These are phyloP conservation scores for Pseudonitzschia multiseries DNA, from an alignment of 108 stramenopile genomes.

Conservation along the genomic window DNA sequence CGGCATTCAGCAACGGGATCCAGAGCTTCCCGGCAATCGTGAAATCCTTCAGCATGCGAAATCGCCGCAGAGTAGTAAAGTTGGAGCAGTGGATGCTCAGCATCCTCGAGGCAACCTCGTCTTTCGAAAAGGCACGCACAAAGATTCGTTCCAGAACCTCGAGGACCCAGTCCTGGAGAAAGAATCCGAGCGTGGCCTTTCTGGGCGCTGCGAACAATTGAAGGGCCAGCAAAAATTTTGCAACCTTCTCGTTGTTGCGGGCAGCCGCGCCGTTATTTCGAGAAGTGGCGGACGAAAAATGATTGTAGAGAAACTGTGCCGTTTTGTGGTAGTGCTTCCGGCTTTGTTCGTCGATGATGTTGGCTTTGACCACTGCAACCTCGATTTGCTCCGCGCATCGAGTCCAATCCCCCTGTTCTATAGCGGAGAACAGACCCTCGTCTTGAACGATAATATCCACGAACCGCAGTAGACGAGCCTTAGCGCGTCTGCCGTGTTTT, in stretches of 20 bases:
- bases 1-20: slow-evolving; percentile 81
- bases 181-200: slow-evolving; percentile 57
- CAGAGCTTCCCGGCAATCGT: slow-evolving; percentile 74
- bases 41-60: slow-evolving; percentile 81
- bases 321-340: slow-evolving; percentile 70
- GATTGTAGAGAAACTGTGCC: slow-evolving; percentile 55
- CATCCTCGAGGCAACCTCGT: slow-evolving; percentile 60
- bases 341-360: slow-evolving; percentile 69
- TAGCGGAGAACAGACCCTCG: slow-evolving; percentile 58
- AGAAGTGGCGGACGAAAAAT: slow-evolving; percentile 44
- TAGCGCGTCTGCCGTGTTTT: slow-evolving; percentile 73
- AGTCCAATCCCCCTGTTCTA: slow-evolving; percentile 78
- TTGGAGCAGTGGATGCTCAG: slow-evolving; percentile 69
- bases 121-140: slow-evolving; percentile 64
- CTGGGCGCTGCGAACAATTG: slow-evolving; percentile 69
- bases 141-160: slow-evolving; percentile 68
- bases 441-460: slow-evolving; percentile 73
- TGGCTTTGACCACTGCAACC: slow-evolving; percentile 60
- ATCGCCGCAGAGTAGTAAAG: slow-evolving; percentile 57
- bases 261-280: slow-evolving; percentile 54
- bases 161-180: slow-evolving; percentile 58
- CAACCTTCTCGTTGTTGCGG: slow-evolving; percentile 69
- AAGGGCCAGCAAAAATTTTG: slow-evolving; percentile 53
- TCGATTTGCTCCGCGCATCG: slow-evolving; percentile 57
- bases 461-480: slow-evolving; percentile 61